Percentiles rank a stretch among this genome's conserved stretches.
Conservation (phyloP, 108 stramenopile species). For the Seminavis robusta region DNA sequence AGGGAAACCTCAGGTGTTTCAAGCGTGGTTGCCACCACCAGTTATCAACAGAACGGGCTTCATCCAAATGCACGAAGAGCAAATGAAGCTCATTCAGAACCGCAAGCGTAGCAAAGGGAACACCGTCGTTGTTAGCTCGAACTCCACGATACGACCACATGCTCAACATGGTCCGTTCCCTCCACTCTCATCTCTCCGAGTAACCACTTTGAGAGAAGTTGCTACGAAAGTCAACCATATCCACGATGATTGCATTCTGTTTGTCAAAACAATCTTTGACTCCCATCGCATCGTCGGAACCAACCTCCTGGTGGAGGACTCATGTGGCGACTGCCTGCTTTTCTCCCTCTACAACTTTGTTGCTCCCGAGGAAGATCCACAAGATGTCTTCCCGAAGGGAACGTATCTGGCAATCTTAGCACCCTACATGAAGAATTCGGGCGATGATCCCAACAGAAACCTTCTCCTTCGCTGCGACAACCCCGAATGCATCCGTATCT, state of each 20-base stretch:
- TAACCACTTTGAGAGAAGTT: constrained; percentile 1
- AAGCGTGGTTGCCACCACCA: too few species aligned
- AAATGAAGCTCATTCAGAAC: too few species aligned
- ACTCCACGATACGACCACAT: too few species aligned
- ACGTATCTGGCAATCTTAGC: constrained; percentile 18
- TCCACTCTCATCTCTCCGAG: not conserved
- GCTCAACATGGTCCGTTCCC: constrained; percentile 2
- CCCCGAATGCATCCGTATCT: constrained; percentile 12
- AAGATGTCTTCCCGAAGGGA: constrained; percentile 7
- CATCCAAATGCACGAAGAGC: too few species aligned
- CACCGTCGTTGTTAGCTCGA: too few species aligned
- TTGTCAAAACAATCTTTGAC: constrained; percentile 10
- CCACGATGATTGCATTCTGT: constrained; percentile 7
- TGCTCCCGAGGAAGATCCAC: not conserved
- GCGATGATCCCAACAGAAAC: constrained; percentile 1
- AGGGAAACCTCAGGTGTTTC: too few species aligned
- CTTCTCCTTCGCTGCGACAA: constrained; percentile 26
- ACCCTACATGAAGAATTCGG: constrained; percentile 17
- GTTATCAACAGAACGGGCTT: too few species aligned
- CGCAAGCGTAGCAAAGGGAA: too few species aligned
- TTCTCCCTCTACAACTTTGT: constrained; percentile 19
- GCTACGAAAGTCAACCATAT: constrained; percentile 11
- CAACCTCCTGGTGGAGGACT: constrained; percentile 15
- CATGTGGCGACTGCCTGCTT: constrained; percentile 8
- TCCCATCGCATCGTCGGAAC: constrained; percentile 2